Conservation (phyloP, 179 eudicot genomes). For the Beta macrorhiza region DNA sequence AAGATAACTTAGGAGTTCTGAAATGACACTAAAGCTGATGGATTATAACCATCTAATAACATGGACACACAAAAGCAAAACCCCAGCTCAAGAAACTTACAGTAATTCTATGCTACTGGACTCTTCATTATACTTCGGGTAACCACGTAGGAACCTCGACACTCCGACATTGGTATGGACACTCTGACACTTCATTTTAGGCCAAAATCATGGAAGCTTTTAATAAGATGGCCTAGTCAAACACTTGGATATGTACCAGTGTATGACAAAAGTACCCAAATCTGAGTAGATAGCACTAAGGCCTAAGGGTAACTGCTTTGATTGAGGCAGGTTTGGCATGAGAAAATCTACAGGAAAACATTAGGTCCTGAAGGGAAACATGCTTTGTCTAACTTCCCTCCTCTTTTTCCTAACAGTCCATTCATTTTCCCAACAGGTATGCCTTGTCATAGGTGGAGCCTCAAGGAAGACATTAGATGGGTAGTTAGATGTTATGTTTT, state of each 20-base stretch:
- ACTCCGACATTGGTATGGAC: too few relatives aligned
- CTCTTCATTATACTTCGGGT: too few relatives aligned
- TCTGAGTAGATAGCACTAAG: too few relatives aligned
- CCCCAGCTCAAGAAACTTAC: not conserved
- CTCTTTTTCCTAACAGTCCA: not conserved
- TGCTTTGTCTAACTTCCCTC: not conserved
- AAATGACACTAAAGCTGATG: too few relatives aligned
- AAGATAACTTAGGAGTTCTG: not conserved
- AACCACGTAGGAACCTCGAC: too few relatives aligned
- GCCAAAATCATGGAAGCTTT: too few relatives aligned
- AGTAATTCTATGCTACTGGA: too few relatives aligned
- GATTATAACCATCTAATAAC: not conserved
- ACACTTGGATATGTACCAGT: too few relatives aligned
- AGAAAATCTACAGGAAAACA: not conserved
- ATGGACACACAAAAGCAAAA: not conserved
- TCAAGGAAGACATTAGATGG: not conserved
- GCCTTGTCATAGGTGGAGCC: not conserved
- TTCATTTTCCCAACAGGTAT: not conserved
- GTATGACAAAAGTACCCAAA: too few relatives aligned
- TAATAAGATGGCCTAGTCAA: too few relatives aligned
- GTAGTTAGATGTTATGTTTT: not conserved
- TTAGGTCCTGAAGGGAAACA: not conserved
- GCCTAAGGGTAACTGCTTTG: not conserved
- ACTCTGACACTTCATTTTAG: too few relatives aligned
- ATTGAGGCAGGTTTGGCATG: not conserved